Conservation (phyloP, 2,329 filamentous ascomycete genomes). For the Colletotrichum theobromicola region DNA sequence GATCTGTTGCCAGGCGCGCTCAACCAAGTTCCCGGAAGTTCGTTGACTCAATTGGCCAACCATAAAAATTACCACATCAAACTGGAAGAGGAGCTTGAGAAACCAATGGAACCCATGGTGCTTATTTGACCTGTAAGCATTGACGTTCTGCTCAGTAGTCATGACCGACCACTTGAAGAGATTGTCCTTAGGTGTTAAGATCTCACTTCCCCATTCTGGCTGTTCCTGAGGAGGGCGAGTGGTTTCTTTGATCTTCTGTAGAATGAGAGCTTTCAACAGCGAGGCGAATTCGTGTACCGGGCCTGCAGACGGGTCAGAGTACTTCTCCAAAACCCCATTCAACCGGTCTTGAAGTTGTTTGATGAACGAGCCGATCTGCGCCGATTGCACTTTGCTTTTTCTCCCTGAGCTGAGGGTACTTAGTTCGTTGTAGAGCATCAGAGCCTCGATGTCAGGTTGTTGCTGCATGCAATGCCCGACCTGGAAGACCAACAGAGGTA, state of each 20-base stretch:
- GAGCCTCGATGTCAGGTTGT: constrained; percentile 49
- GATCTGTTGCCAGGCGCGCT: constrained; percentile 56
- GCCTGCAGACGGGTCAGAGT: constrained; percentile 56
- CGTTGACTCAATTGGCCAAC: constrained; percentile 57
- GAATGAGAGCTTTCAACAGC: constrained; percentile 49
- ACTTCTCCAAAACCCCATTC: constrained; percentile 48
- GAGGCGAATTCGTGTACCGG: constrained; percentile 56
- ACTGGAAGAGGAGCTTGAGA: constrained; percentile 57
- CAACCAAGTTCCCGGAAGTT: constrained; percentile 52
- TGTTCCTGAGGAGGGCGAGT: constrained; percentile 50
- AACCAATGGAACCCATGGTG: constrained; percentile 58
- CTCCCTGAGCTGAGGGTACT: constrained; percentile 1
- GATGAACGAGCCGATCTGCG: constrained; percentile 44
- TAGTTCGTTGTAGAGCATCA: constrained; percentile 35
- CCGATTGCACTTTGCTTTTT: constrained; percentile 7
- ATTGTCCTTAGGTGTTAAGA: constrained; percentile 54
- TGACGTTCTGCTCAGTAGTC: constrained; percentile 50
- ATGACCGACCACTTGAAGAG: constrained; percentile 60
- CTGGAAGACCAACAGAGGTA: constrained; percentile 55
- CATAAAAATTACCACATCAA: constrained; percentile 61
- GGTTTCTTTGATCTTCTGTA: constrained; percentile 52
- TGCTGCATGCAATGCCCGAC: constrained; percentile 53
- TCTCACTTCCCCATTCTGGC: constrained; percentile 54
- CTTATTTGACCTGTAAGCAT: constrained; percentile 44
- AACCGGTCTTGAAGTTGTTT: constrained; percentile 46